These are phyloP conservation scores for Bombardia bombarda DNA, from an alignment of 495 filamentous ascomycete species.

Conservation along the genomic window DNA sequence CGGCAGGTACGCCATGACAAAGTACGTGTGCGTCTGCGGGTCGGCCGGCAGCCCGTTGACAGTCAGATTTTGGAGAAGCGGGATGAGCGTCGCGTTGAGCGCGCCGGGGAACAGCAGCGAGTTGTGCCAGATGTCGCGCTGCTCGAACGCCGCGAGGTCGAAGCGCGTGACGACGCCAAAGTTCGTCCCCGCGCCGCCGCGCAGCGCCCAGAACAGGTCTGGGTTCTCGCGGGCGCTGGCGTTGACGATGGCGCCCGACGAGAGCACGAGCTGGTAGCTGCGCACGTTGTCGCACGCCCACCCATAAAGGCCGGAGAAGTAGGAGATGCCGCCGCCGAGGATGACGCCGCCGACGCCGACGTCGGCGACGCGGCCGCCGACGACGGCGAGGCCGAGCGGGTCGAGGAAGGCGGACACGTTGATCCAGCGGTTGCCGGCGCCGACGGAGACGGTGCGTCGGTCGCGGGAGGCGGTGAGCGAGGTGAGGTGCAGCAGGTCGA, in stretches of 20 bases:
- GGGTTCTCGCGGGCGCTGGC: slow-evolving; percentile 30
- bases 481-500: slow-evolving; percentile 44
- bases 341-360: slow-evolving; percentile 54
- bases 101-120: slow-evolving; percentile 10
- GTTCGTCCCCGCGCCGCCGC: slow-evolving; percentile 49
- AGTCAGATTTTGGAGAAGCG: slow-evolving; percentile 13
- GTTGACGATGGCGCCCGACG: slow-evolving; percentile 38
- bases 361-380: slow-evolving; percentile 45
- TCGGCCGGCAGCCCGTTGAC: slow-evolving; percentile 14
- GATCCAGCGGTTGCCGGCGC: slow-evolving; percentile 41
- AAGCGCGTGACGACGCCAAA: slow-evolving; percentile 47
- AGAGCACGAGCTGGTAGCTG: slow-evolving; percentile 40
- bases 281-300: slow-evolving; percentile 33
- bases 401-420: slow-evolving; percentile 46
- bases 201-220: slow-evolving; percentile 51
- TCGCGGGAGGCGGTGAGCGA: slow-evolving; percentile 26
- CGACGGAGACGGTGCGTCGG: slow-evolving; percentile 29
- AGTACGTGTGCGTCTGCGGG: slow-evolving; percentile 14
- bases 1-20: slow-evolving; percentile 6
- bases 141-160: slow-evolving; percentile 20
- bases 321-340: slow-evolving; percentile 48
- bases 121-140: slow-evolving; percentile 17
- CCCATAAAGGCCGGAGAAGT: slow-evolving; percentile 18
- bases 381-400: slow-evolving; percentile 35
- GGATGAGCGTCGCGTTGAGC: slow-evolving; percentile 14